Evolutionary conservation across 768 basidiomycete genomes (phyloP).

Genomic region (Tricholoma matsutake): DNA sequence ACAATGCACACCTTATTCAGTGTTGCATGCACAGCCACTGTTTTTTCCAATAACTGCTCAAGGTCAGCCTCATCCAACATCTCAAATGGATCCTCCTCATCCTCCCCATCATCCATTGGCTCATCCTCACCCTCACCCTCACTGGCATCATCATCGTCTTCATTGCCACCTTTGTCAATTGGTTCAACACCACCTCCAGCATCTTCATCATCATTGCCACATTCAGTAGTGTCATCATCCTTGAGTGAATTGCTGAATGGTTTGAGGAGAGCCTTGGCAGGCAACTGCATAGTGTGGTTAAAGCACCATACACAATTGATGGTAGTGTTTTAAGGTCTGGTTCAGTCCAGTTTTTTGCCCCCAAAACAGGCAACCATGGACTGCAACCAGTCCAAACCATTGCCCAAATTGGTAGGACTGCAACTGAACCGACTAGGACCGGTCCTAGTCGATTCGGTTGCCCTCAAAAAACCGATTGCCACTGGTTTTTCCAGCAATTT

Average conservation of each 20-base stretch:
- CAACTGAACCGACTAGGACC: too few relatives aligned
- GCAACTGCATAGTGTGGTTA: conserved; percentile 35
- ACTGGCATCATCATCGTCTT: background rate
- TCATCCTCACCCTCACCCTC: conserved; percentile 10
- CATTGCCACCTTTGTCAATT: background rate
- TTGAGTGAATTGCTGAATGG: conserved; percentile 25
- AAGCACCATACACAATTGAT: conserved; percentile 33
- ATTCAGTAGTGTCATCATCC: conserved; percentile 10
- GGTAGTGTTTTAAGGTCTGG: too few relatives aligned
- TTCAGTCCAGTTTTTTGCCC: too few relatives aligned
- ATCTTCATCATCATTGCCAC: background rate
- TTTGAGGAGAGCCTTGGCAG: conserved; percentile 29
- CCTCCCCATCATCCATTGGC: conserved; percentile 25
- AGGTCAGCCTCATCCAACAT: conserved; percentile 15
- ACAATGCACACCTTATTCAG: conserved; percentile 30
- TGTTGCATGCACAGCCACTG: conserved; percentile 17
- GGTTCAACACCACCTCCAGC: background rate
- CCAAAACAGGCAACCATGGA: too few relatives aligned
- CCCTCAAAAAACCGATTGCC: too few relatives aligned
- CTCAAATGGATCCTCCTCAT: conserved; percentile 1
- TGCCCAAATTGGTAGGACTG: too few relatives aligned
- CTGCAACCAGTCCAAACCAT: too few relatives aligned
- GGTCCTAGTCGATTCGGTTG: too few relatives aligned
- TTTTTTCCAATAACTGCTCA: conserved; percentile 8
- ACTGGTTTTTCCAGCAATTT: too few relatives aligned